Evolutionary conservation across 257 asterid genomes (phyloP).

Genomic region (Anisodus tanguticus): DNA sequence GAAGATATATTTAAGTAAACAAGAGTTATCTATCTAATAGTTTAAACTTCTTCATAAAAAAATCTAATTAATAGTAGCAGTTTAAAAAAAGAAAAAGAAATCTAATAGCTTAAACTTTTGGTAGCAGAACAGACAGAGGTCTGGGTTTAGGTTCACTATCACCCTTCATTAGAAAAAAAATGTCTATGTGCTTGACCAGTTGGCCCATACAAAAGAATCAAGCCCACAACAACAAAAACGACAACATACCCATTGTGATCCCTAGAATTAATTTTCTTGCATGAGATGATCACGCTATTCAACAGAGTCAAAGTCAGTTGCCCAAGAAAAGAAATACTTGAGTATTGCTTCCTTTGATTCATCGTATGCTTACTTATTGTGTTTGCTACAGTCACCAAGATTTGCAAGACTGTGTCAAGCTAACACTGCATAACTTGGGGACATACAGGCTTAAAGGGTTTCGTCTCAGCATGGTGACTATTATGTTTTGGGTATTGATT

Average conservation of each 20-base stretch:
- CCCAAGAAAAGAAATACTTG: neutral
- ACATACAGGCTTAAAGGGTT: neutral
- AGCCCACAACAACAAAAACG: neutral
- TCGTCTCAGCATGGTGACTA: neutral
- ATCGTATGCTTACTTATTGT: neutral
- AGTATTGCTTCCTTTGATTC: neutral
- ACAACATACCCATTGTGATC: too few species aligned
- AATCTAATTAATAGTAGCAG: neutral
- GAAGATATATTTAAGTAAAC: neutral
- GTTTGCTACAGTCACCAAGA: neutral
- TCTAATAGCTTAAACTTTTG: neutral
- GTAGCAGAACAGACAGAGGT: neutral
- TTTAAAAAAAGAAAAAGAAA: too few species aligned
- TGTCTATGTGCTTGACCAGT: neutral
- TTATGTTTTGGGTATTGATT: slow-evolving; percentile 1
- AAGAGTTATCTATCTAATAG: neutral
- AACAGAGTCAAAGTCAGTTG: neutral
- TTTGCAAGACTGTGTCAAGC: neutral
- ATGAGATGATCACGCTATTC: neutral
- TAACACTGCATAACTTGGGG: neutral
- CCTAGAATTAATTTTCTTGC: neutral
- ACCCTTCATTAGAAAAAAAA: slow-evolving; percentile 4
- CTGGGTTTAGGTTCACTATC: slow-evolving; percentile 23
- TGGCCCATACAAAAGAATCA: slow-evolving; percentile 18
- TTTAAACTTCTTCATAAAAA: neutral